A percentile compares a stretch with the other conserved stretches of the same genome.
These are phyloP conservation scores for Antitrichia curtipendula DNA, from an alignment of 225 moss, liverwort and hornwort species.

Conservation along the genomic window DNA sequence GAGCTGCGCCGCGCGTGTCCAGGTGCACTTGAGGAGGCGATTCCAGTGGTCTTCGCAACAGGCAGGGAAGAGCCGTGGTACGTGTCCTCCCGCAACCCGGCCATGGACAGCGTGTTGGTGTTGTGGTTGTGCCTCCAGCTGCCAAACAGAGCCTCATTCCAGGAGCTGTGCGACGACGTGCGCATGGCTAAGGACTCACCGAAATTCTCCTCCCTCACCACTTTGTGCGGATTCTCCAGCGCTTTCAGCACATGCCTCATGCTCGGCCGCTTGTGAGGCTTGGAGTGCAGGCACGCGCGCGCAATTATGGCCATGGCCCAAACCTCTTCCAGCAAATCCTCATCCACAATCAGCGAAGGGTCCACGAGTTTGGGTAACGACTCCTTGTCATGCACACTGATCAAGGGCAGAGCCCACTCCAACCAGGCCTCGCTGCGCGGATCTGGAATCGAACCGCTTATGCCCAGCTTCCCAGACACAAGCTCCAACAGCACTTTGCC, in stretches of 20 bases:
- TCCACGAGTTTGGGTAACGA: conserved; percentile 78
- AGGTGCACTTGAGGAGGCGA: conserved; percentile 28
- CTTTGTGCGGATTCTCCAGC: conserved; percentile 90
- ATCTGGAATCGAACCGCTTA: conserved; percentile 56
- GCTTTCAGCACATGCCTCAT: conserved; percentile 90
- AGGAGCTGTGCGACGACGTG: conserved; percentile 88
- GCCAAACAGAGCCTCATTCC: conserved; percentile 95
- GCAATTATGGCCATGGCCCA: conserved; percentile 99
- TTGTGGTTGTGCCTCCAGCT: conserved; percentile 69
- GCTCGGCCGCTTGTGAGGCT: conserved; percentile 78
- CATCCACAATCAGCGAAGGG: conserved; percentile 87
- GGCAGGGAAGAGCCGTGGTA: conserved; percentile 34
- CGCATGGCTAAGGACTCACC: conserved; percentile 66
- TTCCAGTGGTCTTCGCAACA: conserved; percentile 25
- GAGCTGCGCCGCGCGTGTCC: conserved; percentile 60
- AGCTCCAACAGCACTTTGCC: conserved; percentile 87
- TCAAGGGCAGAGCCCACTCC: conserved; percentile 90
- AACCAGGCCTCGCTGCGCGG: conserved; percentile 79
- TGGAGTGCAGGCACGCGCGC: conserved; percentile 71
- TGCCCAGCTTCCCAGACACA: conserved; percentile 83
- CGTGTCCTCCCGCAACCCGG: conserved; percentile 49
- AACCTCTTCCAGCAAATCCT: conserved; percentile 86
- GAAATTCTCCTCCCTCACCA: conserved; percentile 81
- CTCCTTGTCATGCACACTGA: conserved; percentile 90
- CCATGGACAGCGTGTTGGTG: conserved; percentile 38